Evolutionary conservation across 208 protist species (phyloP).

Genomic region (Wallacemonas sp.): DNA sequence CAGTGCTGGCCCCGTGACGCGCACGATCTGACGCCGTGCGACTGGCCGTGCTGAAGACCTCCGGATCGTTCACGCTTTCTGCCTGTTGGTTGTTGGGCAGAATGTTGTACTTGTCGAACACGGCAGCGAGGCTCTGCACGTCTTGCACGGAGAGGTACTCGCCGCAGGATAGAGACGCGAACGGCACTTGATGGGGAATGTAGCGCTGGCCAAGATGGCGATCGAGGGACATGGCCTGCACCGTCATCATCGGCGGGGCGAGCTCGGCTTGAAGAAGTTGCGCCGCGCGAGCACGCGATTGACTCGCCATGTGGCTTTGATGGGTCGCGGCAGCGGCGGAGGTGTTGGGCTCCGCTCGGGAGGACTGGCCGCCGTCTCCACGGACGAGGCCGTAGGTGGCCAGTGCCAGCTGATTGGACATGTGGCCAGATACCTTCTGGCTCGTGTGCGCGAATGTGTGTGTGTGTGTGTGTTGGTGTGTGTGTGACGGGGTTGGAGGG

Average conservation of each 20-base stretch:
- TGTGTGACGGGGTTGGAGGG: too few relatives aligned
- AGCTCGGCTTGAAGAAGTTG: constrained; percentile 41
- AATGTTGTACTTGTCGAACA: constrained; percentile 53
- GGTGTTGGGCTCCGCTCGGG: constrained; percentile 3
- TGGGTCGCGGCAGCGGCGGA: background rate
- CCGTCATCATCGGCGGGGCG: constrained; percentile 21
- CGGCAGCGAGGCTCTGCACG: constrained; percentile 36
- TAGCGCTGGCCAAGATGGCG: constrained; percentile 73
- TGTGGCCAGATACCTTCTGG: too few relatives aligned
- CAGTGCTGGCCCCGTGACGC: too few relatives aligned
- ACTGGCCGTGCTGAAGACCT: background rate
- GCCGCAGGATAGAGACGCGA: constrained; percentile 58
- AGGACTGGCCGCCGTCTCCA: background rate
- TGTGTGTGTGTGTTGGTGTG: too few relatives aligned
- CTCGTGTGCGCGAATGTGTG: too few relatives aligned
- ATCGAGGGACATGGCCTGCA: constrained; percentile 43
- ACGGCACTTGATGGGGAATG: constrained; percentile 69
- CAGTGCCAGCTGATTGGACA: constrained; percentile 3
- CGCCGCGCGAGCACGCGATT: constrained; percentile 48
- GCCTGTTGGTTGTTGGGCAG: constrained; percentile 25
- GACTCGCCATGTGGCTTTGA: constrained; percentile 21
- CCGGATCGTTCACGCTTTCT: constrained; percentile 8
- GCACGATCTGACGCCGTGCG: background rate
- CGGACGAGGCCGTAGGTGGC: constrained; percentile 17
- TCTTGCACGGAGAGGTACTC: constrained; percentile 53